Conservation (phyloP, 495 filamentous ascomycete species). For the Neurospora pannonica region DNA sequence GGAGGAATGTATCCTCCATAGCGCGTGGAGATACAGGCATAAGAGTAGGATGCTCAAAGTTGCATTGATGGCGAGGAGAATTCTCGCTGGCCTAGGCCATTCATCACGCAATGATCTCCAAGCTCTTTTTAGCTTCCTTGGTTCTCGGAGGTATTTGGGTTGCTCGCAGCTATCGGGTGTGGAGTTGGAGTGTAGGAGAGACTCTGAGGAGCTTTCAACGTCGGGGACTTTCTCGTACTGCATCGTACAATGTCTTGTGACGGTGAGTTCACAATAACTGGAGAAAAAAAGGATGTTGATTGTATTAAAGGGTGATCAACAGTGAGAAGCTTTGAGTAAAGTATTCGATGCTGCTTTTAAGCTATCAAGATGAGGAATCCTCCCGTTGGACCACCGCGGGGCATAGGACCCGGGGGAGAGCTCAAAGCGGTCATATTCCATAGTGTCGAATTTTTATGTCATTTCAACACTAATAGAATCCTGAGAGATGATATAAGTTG, state of each 20-base stretch:
- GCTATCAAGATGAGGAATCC: no score
- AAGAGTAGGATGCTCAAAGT: background rate
- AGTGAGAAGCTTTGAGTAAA: no score
- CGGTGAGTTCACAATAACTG: no score
- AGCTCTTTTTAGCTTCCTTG: background rate
- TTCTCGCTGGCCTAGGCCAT: background rate
- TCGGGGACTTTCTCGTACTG: background rate
- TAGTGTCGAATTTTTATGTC: no score
- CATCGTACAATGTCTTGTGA: background rate
- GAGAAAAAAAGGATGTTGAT: no score
- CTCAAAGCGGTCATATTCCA: no score
- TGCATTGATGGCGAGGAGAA: background rate
- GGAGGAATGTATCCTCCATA: background rate
- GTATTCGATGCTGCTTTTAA: no score
- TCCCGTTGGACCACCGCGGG: no score
- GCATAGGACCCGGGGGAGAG: no score
- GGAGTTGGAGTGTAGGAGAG: background rate
- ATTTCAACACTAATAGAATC: no score
- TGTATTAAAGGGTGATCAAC: no score
- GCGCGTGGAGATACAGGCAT: background rate
- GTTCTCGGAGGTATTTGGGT: background rate
- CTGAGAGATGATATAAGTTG: no score
- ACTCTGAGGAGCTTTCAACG: background rate
- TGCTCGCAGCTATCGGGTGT: background rate
- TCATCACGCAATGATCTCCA: background rate